A percentile compares a stretch with the other conserved stretches of the same genome.
Evolutionary conservation across 768 basidiomycete genomes (phyloP).

Genomic region (Rhizopogon rudus): DNA sequence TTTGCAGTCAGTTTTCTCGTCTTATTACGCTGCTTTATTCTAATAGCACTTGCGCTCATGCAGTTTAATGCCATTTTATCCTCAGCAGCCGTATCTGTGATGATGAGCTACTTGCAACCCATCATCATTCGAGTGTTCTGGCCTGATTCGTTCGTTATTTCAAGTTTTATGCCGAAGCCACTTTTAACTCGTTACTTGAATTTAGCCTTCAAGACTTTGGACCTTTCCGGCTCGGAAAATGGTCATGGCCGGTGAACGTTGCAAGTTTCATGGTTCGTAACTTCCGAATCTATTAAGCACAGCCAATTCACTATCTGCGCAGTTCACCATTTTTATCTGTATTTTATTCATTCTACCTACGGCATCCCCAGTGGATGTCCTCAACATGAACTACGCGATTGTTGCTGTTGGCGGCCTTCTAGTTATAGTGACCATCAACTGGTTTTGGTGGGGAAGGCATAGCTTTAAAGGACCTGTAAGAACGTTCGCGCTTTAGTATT

Average conservation of each 20-base stretch:
- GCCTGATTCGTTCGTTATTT: slow-evolving; percentile 38
- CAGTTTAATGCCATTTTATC: slow-evolving; percentile 54
- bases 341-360: slow-evolving; percentile 53
- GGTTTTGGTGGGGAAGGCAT: slow-evolving; percentile 43
- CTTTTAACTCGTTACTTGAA: not conserved
- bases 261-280: slow-evolving; percentile 35
- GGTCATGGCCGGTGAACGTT: slow-evolving; percentile 51
- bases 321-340: slow-evolving; percentile 52
- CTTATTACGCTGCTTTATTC: not conserved
- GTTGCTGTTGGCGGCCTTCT: slow-evolving; percentile 46
- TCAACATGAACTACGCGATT: slow-evolving; percentile 57
- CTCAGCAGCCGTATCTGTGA: slow-evolving; percentile 51
- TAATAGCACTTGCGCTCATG: not conserved
- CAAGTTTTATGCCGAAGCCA: not conserved
- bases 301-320: not conserved
- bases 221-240: slow-evolving; percentile 47
- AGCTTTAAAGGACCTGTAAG: slow-evolving; percentile 42
- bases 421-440: slow-evolving; percentile 38
- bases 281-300: slow-evolving; percentile 6
- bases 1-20: slow-evolving; percentile 39
- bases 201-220: slow-evolving; percentile 43
- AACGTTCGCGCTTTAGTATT: slow-evolving; percentile 18
- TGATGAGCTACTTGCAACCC: slow-evolving; percentile 53
- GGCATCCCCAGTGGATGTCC: slow-evolving; percentile 40
- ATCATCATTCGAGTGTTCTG: slow-evolving; percentile 55